These are phyloP conservation scores for Vitis amurensis DNA, from an alignment of 164 flowering plant genomes.

Conservation along the genomic window DNA sequence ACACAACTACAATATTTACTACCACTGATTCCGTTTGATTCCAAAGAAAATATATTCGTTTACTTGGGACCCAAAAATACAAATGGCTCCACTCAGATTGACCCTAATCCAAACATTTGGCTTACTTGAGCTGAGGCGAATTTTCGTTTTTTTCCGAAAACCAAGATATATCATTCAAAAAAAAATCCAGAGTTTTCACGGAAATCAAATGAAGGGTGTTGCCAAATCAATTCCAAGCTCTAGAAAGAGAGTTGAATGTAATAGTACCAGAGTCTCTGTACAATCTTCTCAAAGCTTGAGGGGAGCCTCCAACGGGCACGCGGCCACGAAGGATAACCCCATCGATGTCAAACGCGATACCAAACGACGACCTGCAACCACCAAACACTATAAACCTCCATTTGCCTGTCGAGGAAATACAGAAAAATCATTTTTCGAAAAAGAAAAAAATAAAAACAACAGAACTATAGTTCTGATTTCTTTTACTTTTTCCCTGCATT, in stretches of 20 bases:
- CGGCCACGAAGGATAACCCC: conserved; percentile 37
- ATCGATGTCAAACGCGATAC: conserved; percentile 40
- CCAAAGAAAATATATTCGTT: background rate
- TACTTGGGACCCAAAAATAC: background rate
- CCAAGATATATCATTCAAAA: background rate
- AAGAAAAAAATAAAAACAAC: too few species aligned
- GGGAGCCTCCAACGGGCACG: conserved; percentile 35
- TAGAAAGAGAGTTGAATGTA: background rate
- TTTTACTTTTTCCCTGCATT: too few species aligned
- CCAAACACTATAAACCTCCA: background rate
- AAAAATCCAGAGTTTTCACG: background rate
- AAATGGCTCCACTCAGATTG: too few species aligned
- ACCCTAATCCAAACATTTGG: too few species aligned
- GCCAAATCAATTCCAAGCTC: background rate
- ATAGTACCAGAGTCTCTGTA: conserved; percentile 19
- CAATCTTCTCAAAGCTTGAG: conserved; percentile 27
- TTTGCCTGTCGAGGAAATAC: too few species aligned
- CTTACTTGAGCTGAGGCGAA: too few species aligned
- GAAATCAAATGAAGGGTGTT: background rate
- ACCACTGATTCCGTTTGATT: background rate
- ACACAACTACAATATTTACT: background rate
- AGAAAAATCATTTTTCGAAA: too few species aligned
- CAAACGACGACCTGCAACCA: conserved; percentile 29
- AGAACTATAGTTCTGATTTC: too few species aligned
- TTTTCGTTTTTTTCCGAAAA: too few species aligned